A percentile compares a stretch with the other conserved stretches of the same genome.
These are phyloP conservation scores for Boletales sp. DNA, from an alignment of 768 basidiomycete genomes.

Conservation along the genomic window DNA sequence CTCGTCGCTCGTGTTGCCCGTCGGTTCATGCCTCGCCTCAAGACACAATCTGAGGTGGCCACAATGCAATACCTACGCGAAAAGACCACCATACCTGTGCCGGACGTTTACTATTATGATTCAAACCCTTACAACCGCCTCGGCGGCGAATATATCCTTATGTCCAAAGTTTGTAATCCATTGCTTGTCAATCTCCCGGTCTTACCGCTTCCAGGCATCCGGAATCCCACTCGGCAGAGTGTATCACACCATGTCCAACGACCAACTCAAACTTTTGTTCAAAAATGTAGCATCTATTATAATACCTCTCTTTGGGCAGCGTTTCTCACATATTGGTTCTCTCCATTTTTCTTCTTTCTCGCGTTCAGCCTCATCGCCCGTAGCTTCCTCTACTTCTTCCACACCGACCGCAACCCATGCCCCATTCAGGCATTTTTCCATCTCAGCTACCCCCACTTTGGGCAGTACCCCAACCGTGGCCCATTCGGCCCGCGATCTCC, in stretches of 20 bases:
- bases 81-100: constrained; percentile 69
- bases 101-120: constrained; percentile 72
- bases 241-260: constrained; percentile 67
- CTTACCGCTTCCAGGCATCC: constrained; percentile 47
- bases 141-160: constrained; percentile 81
- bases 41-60: constrained; percentile 85
- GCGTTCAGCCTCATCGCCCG: constrained; percentile 15
- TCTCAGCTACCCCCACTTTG: constrained; percentile 8
- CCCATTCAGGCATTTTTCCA: constrained; percentile 16
- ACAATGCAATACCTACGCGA: constrained; percentile 78
- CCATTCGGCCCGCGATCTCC: no score
- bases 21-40: constrained; percentile 81
- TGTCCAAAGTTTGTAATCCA: constrained; percentile 66
- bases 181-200: neutral
- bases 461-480: neutral
- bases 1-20: constrained; percentile 80
- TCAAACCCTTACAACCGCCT: constrained; percentile 82
- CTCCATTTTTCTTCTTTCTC: constrained; percentile 44
- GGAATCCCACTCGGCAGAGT: constrained; percentile 70
- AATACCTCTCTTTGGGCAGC: constrained; percentile 72
- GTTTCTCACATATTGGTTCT: constrained; percentile 75
- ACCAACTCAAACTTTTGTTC: constrained; percentile 59
- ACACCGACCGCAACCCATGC: constrained; percentile 24
- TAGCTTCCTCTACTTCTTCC: constrained; percentile 17
- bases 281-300: constrained; percentile 65